phyloP scores from a whole-genome alignment of 2,329 filamentous ascomycete genomes.

The Blastomyces emzantsi region DNA sequence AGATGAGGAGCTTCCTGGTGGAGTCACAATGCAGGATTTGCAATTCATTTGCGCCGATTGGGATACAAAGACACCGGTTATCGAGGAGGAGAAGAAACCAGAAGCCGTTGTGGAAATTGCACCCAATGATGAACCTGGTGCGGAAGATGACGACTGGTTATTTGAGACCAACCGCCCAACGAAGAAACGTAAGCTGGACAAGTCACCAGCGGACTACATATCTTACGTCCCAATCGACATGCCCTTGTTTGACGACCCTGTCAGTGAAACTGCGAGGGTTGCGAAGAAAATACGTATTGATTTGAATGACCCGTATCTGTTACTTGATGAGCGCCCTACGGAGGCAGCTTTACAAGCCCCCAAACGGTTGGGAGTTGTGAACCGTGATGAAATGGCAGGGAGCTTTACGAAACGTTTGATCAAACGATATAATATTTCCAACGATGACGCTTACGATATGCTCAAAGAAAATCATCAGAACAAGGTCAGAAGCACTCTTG shows the following conservation, averaged over 20 bases:
- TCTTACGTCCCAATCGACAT: constrained; percentile 52
- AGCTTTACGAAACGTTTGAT: constrained; percentile 64
- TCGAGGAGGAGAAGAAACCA: constrained; percentile 23
- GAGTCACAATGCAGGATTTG: constrained; percentile 70
- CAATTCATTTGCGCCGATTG: constrained; percentile 81
- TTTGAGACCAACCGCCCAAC: constrained; percentile 42
- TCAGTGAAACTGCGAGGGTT: constrained; percentile 60
- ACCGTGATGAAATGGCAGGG: constrained; percentile 54
- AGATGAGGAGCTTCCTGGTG: constrained; percentile 54
- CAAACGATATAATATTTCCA: constrained; percentile 88
- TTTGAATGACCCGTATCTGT: constrained; percentile 75
- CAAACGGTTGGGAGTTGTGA: constrained; percentile 29
- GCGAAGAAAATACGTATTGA: constrained; percentile 76
- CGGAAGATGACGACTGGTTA: constrained; percentile 49
- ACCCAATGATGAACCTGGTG: constrained; percentile 39
- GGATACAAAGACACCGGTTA: constrained; percentile 53
- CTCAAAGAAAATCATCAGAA: constrained; percentile 95
- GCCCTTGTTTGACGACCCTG: constrained; percentile 72
- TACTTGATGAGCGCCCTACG: constrained; percentile 68
- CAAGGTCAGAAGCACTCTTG: constrained; percentile 87
- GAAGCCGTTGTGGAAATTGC: constrained; percentile 19
- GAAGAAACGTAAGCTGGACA: constrained; percentile 57
- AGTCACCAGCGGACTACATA: constrained; percentile 38
- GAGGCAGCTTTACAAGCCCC: constrained; percentile 51
- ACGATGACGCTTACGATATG: constrained; percentile 90